Percentiles rank a stretch among this genome's conserved stretches.
Evolutionary conservation across 768 basidiomycete species (phyloP).

Genomic region (Naganishia vishniacii): DNA sequence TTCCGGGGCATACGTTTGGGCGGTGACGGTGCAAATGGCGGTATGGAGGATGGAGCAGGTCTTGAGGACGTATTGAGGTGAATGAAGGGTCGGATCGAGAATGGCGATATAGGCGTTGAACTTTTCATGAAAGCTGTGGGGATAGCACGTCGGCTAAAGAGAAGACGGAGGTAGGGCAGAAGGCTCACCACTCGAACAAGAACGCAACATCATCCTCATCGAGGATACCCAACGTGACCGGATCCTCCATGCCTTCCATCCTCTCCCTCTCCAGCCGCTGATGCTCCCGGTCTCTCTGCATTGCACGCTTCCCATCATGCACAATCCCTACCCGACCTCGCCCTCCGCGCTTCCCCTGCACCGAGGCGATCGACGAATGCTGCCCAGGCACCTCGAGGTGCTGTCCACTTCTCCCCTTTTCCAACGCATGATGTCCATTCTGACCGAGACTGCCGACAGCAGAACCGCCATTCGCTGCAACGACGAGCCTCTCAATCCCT

Average conservation of each 20-base stretch:
- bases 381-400: conserved; percentile 7
- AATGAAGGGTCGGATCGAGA: conserved; percentile 32
- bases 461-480: background rate
- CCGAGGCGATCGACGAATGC: background rate
- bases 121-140: conserved; percentile 26
- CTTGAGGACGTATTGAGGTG: conserved; percentile 21
- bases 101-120: conserved; percentile 33
- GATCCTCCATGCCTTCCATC: conserved; percentile 29
- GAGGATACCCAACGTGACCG: conserved; percentile 28
- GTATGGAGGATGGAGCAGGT: conserved; percentile 31
- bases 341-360: background rate
- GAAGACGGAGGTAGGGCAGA: background rate
- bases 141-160: background rate
- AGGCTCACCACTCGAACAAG: conserved; percentile 24
- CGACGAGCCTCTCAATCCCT: background rate
- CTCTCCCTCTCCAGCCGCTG: conserved; percentile 11
- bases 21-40: conserved; percentile 29
- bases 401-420: background rate
- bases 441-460: background rate
- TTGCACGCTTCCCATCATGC: conserved; percentile 10
- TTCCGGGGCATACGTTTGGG: conserved; percentile 21
- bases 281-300: conserved; percentile 6
- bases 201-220: conserved; percentile 25
- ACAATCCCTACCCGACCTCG: conserved; percentile 13
- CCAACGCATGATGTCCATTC: background rate